Evolutionary conservation across 371 early-diverging fungal species (phyloP).

Genomic region (Massospora cicadina): DNA sequence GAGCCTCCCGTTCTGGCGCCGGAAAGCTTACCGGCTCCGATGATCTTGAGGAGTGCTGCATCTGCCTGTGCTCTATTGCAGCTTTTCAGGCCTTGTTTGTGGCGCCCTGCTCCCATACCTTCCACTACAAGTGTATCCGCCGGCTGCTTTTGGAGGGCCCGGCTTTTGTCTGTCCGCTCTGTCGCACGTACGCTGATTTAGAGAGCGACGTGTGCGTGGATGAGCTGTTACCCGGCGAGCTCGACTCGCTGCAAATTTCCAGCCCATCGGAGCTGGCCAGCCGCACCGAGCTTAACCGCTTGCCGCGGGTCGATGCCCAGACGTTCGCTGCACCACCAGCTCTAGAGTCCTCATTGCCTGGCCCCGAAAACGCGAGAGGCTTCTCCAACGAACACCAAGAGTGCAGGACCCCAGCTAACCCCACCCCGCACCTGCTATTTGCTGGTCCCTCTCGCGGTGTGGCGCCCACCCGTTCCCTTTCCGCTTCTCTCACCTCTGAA

Average conservation of each 20-base stretch:
- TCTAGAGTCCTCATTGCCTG: background rate
- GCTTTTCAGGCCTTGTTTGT: conserved; percentile 88
- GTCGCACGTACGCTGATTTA: conserved; percentile 83
- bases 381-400: conserved; percentile 1
- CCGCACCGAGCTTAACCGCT: background rate
- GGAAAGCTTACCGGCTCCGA: conserved; percentile 12
- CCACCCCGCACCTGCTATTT: background rate
- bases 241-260: background rate
- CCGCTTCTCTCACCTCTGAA: background rate
- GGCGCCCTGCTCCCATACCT: conserved; percentile 87
- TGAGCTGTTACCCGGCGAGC: conserved; percentile 8
- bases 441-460: background rate
- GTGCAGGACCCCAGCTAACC: conserved; percentile 3
- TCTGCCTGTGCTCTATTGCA: conserved; percentile 74
- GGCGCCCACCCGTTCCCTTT: background rate
- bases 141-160: conserved; percentile 26
- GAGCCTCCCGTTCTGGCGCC: background rate
- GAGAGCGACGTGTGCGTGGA: conserved; percentile 32
- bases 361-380: background rate
- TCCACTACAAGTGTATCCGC: conserved; percentile 85
- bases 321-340: background rate
- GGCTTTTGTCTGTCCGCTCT: conserved; percentile 83
- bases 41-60: conserved; percentile 67
- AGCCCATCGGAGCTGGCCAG: background rate
- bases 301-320: background rate